Conservation (phyloP, 176 grass and related monocot genomes). For the Saccharum spontaneum region DNA sequence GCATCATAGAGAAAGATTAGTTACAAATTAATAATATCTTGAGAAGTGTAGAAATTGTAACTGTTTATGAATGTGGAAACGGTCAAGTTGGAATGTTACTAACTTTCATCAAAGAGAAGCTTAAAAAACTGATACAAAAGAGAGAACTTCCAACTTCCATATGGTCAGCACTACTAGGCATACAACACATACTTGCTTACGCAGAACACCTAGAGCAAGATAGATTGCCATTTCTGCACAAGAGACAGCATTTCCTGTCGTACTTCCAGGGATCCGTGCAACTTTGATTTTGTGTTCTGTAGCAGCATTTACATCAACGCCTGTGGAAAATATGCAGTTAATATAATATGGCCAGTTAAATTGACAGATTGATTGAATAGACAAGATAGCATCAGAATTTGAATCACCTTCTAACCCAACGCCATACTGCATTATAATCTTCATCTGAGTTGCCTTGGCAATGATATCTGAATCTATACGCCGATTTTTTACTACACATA, state of each 20-base stretch:
- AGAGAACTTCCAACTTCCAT: not conserved
- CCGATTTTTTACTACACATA: conserved; percentile 78
- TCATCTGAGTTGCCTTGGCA: conserved; percentile 81
- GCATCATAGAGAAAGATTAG: not conserved
- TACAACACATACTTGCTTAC: conserved; percentile 74
- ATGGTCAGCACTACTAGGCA: not conserved
- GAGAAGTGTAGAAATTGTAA: not conserved
- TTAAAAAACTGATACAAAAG: no score
- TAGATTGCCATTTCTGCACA: conserved; percentile 95
- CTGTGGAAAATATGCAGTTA: conserved; percentile 40
- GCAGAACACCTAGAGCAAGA: conserved; percentile 72
- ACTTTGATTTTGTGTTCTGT: conserved; percentile 90
- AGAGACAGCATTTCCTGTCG: conserved; percentile 76
- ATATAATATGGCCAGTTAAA: conserved; percentile 18
- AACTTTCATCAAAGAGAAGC: no score
- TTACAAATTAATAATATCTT: not conserved
- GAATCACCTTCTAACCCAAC: conserved; percentile 88
- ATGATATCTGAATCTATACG: conserved; percentile 71
- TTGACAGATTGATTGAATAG: conserved; percentile 16
- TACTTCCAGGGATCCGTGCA: conserved; percentile 82
- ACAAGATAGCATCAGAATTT: conserved; percentile 21
- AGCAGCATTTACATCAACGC: conserved; percentile 86
- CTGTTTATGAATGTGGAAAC: not conserved
- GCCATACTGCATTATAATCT: conserved; percentile 94
- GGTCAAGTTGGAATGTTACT: not conserved